Evolutionary conservation across 2,329 filamentous ascomycete genomes (phyloP), one percentile per base, ranked within the genome.

Genomic region (Thelonectria discophora): DNA sequence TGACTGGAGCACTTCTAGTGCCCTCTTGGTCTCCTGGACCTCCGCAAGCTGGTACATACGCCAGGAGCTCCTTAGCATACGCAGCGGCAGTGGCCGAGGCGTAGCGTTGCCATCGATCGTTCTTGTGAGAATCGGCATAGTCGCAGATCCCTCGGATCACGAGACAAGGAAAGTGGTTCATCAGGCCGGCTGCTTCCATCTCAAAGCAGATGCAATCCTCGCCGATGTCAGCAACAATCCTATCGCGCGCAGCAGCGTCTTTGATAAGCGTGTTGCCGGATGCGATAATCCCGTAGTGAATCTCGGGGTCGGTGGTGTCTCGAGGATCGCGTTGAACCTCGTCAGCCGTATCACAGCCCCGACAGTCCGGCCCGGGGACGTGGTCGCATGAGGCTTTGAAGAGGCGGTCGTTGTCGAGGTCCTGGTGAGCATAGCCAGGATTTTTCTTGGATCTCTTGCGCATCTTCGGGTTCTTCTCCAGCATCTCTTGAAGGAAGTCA

Each of bases 141-240:
- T 78, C 74, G 54, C 71, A 77, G 46, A 78, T 75, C 0, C 76
- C 75, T 6, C 74, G 68, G 42, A 78, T 72, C 7, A 75, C 72
- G 1, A 77, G 56, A 27, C 74, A 77, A 0, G 70, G 72, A 40
- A 73, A 69, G 72, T 73, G 10, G 73, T 73, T 24, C 71, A 73
- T 75, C 58, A n/a, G n/a, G 74, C n/a, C n/a, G n/a, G n/a, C n/a
- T n/a, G n/a, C n/a, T n/a, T n/a, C n/a, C n/a, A n/a, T n/a, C n/a
- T n/a, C 71, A 42, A 64, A 47, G 20, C 62, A 64, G 0, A 64
- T 52, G 6, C 64, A 67, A 0, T 61, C 12, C 0, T 65, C 48
- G 1, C 20, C 59, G 0, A 55, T 6, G 0, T 55, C 5, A 1
- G 5, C 18, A 0, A 53, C 20, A 0, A 65, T 17, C 2, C 30